Base-by-base conservation (phyloP, 176 grass and related monocot species). In the Lolium multiflorum region DNA sequence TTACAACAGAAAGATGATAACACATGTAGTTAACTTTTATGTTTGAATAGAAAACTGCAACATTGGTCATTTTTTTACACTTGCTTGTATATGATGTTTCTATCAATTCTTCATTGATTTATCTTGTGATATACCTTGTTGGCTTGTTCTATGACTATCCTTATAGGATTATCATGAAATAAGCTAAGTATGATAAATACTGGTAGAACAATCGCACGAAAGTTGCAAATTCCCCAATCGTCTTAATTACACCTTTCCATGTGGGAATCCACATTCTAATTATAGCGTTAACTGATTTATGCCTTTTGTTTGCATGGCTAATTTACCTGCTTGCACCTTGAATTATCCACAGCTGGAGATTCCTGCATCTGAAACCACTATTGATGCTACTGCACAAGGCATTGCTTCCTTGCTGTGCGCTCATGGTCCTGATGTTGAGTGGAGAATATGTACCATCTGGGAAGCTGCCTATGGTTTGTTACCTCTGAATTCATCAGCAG, bases 361-460 rank as follows among this genome's bases (percentile, higher is more conserved):
- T 88, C 89, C 97, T 87, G 83, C 90, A 85, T 96, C 92, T 84
- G 92, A 96, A 88, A 89, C 94, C 74, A 94, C 97, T 82, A 94
- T 96, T 67, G 97, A 99, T 79, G 94, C 97, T 21, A 99, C 97
- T 6, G 97, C 97, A 70, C 97, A 99, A 94, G 97, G 97, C 70
- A 99, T 99, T 87, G 97, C 97, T 86, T 99, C 97, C 3, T 62
- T 99, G 94, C 74, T 99, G 20, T 96, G 97, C 17, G 94, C 97
- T 81, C 97, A 99, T 88, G 97, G 97, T 38, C 94, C 97, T 70
- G 97, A 99, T 85, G 97, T 99, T 87, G 97, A 99, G 68, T 99
- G 97, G 97, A 90, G 97, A 96, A 99, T 99, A 80, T 99, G 97
- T 84, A 94, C 97, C 38, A 99, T 99, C 52, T 99, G 97, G 97